Percentiles rank a stretch among this genome's conserved stretches.
Conservation (phyloP, 2,329 filamentous ascomycete genomes). For the Ilyonectria sp. region DNA sequence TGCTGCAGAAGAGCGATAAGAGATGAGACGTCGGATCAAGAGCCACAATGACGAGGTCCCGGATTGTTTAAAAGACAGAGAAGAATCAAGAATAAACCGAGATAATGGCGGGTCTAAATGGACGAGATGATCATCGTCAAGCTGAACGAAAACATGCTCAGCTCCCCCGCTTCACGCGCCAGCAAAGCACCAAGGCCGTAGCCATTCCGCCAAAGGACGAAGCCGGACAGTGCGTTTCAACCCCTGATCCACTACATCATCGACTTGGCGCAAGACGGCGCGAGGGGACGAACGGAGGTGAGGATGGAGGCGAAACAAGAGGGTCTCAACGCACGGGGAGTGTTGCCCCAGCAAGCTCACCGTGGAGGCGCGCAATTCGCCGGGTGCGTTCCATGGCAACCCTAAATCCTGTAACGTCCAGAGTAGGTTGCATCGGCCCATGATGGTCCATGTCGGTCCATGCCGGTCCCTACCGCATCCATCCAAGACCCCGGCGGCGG, state of each 20-base stretch:
- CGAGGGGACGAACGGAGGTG: neutral
- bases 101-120: slow-evolving; percentile 33
- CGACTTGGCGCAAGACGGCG: slow-evolving; percentile 31
- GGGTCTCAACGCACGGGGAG: neutral
- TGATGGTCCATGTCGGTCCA: slow-evolving; percentile 29
- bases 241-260: slow-evolving; percentile 48
- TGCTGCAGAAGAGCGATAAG: slow-evolving; percentile 29
- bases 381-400: neutral
- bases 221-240: slow-evolving; percentile 40
- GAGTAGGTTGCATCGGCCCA: slow-evolving; percentile 28
- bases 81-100: slow-evolving; percentile 11
- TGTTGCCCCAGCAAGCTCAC: no score
- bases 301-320: slow-evolving; percentile 1
- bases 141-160: slow-evolving; percentile 30
- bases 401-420: slow-evolving; percentile 3
- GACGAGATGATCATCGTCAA: slow-evolving; percentile 39
- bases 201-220: slow-evolving; percentile 26
- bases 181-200: slow-evolving; percentile 7
- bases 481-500: slow-evolving; percentile 34
- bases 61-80: slow-evolving; percentile 5
- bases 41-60: slow-evolving; percentile 12
- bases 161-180: slow-evolving; percentile 30
- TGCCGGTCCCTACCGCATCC: slow-evolving; percentile 43
- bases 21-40: slow-evolving; percentile 9
- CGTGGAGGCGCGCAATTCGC: slow-evolving; percentile 11